Percentiles rank a stretch among this genome's conserved stretches.
Evolutionary conservation across 78 protist genomes (phyloP).

Genomic region (Dictyostelium capitatum): DNA sequence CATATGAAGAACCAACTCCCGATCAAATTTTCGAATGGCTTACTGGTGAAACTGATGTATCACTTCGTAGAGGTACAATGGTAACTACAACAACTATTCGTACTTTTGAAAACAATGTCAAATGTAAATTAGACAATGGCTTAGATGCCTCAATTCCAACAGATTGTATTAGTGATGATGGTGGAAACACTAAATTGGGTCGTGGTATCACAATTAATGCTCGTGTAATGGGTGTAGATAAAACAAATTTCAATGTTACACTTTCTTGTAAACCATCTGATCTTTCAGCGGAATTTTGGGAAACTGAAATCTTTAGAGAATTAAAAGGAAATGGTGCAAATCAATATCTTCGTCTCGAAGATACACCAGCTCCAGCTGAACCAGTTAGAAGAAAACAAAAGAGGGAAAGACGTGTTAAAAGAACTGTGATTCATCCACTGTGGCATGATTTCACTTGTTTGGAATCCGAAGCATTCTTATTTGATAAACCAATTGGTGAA

Average conservation of each 20-base stretch:
- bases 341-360: constrained; percentile 23
- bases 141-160: constrained; percentile 44
- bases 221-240: constrained; percentile 38
- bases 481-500: constrained; percentile 71
- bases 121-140: constrained; percentile 63
- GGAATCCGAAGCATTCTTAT: constrained; percentile 56
- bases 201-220: constrained; percentile 50
- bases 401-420: constrained; percentile 14
- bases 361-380: neutral
- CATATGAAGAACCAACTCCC: constrained; percentile 24
- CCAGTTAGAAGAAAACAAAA: constrained; percentile 4
- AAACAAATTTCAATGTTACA: constrained; percentile 44
- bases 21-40: constrained; percentile 58
- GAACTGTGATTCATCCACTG: constrained; percentile 70
- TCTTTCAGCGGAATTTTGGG: constrained; percentile 24
- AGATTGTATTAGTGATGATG: constrained; percentile 34
- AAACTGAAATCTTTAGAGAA: constrained; percentile 20
- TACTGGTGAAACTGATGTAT: constrained; percentile 58
- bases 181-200: constrained; percentile 3
- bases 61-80: constrained; percentile 49
- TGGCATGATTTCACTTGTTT: constrained; percentile 55
- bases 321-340: constrained; percentile 21
- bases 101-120: constrained; percentile 5
- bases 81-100: constrained; percentile 44
- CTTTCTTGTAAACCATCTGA: constrained; percentile 65